Base-by-base conservation (phyloP, 805 yeast species). In the Sugiyamaella chiloensis region DNA sequence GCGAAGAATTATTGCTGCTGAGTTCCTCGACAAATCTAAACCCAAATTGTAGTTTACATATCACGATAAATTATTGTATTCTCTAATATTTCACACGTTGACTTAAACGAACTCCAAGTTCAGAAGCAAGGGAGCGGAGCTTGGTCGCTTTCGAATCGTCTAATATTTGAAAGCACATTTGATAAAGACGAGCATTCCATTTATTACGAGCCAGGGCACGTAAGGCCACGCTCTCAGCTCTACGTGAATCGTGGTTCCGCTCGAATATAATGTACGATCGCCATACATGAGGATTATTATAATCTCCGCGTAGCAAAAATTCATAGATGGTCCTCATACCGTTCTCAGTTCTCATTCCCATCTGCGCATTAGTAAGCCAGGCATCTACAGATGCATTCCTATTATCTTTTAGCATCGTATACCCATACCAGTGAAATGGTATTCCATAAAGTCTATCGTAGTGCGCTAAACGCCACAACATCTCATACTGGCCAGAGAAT, bases 1-100 rank as follows among this genome's bases (percentile, higher is more conserved):
- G 66, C 72, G 90, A 60, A 69, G 86, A 54, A 73, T 72, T 52
- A 78, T 83, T 56, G 84, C 83, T 4, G 69, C 68, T 47, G 65
- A 67, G 49, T 73, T 77, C 47, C 58, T 65, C 21, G 40, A 42
- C 14, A 40, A 53, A 35, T 36, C 42, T 24, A 53, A 52, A 51
- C 40, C 57, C 27, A 54, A 56, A 52, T 27, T 54, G 50, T 51
- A 42, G 27, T n/a, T n/a, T n/a, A n/a, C n/a, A n/a, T n/a, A n/a
- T n/a, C n/a, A n/a, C n/a, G n/a, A n/a, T n/a, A n/a, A n/a, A n/a
- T n/a, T n/a, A n/a, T n/a, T n/a, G n/a, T n/a, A n/a, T n/a, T n/a
- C n/a, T n/a, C n/a, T n/a, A n/a, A n/a, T n/a, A n/a, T n/a, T n/a
- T n/a, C n/a, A n/a, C n/a, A n/a, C n/a, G n/a, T n/a, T n/a, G n/a